Percentiles rank a stretch among this genome's conserved stretches.
These are phyloP conservation scores for Sordariomycetes sp. DNA, from an alignment of 2,329 filamentous ascomycete genomes.

Conservation along the genomic window DNA sequence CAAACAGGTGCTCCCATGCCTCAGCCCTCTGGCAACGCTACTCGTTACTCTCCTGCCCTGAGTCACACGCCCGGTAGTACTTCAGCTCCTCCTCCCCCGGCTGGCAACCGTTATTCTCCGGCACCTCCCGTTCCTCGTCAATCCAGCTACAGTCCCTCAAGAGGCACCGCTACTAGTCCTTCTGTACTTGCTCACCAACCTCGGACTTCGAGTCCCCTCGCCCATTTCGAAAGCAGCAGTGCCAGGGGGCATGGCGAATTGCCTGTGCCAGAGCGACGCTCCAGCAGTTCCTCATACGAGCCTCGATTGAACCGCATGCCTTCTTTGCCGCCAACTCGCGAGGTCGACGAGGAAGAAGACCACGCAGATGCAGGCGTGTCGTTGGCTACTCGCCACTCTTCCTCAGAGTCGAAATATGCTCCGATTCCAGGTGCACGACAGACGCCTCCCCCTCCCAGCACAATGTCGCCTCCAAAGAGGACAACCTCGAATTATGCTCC, in stretches of 20 bases:
- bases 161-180: slow-evolving; percentile 26
- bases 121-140: slow-evolving; percentile 31
- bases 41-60: slow-evolving; percentile 56
- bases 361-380: slow-evolving; percentile 8
- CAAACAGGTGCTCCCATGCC: slow-evolving; percentile 24
- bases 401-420: slow-evolving; percentile 26
- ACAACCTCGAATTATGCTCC: slow-evolving; percentile 41
- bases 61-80: slow-evolving; percentile 25
- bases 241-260: slow-evolving; percentile 30
- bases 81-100: slow-evolving; percentile 26
- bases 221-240: slow-evolving; percentile 49
- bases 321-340: slow-evolving; percentile 51
- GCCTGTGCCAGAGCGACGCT: slow-evolving; percentile 30
- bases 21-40: slow-evolving; percentile 23
- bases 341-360: slow-evolving; percentile 51
- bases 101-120: slow-evolving; percentile 44
- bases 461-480: slow-evolving; percentile 48
- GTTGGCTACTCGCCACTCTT: slow-evolving; percentile 7
- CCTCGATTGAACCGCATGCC: slow-evolving; percentile 43
- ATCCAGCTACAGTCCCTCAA: slow-evolving; percentile 25
- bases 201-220: slow-evolving; percentile 56
- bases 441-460: slow-evolving; percentile 40
- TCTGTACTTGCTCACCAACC: slow-evolving; percentile 49
- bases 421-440: slow-evolving; percentile 27
- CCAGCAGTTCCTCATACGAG: slow-evolving; percentile 45